A percentile compares a stretch with the other conserved stretches of the same genome.
phyloP scores from a whole-genome alignment of 805 yeast genomes.

The Saturnispora kantuleensis region DNA sequence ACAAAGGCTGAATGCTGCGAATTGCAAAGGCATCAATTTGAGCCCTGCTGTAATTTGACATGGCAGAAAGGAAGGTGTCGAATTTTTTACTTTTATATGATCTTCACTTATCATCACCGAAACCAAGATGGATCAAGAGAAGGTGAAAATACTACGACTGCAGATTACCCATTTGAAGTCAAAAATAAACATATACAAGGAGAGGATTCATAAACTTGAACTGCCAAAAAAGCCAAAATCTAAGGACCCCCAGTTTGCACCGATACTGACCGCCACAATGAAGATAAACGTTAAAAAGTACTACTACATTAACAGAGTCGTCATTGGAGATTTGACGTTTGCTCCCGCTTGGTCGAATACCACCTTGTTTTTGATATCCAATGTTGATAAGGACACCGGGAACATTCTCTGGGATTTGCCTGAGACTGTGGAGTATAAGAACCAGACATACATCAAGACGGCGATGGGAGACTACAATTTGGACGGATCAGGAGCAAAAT shows the following conservation, averaged over 20 bases:
- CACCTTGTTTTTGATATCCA: constrained; percentile 31
- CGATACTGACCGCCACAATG: background rate
- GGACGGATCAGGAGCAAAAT: too few relatives aligned
- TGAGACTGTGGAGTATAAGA: constrained; percentile 11
- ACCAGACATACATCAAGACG: constrained; percentile 15
- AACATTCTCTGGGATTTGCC: constrained; percentile 14
- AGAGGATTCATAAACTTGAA: too few relatives aligned
- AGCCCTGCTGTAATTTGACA: constrained; percentile 16
- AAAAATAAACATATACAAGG: too few relatives aligned
- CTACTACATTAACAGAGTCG: constrained; percentile 37
- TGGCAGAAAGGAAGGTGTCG: background rate
- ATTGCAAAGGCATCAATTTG: constrained; percentile 20
- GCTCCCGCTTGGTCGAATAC: constrained; percentile 34
- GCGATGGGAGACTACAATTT: constrained; percentile 15
- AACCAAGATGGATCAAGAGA: too few relatives aligned
- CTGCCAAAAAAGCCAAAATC: too few relatives aligned
- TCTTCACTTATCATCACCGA: too few relatives aligned
- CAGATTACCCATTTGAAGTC: too few relatives aligned
- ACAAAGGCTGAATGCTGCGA: constrained; percentile 22
- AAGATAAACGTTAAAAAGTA: constrained; percentile 16
- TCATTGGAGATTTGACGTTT: constrained; percentile 33
- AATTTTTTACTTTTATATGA: too few relatives aligned
- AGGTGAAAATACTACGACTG: too few relatives aligned
- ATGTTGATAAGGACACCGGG: constrained; percentile 12
- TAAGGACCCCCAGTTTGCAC: too few relatives aligned